A percentile compares a stretch with the other conserved stretches of the same genome.
These are phyloP conservation scores for Penicillium sp. DNA, from an alignment of 2,329 filamentous ascomycete genomes.

Conservation along the genomic window DNA sequence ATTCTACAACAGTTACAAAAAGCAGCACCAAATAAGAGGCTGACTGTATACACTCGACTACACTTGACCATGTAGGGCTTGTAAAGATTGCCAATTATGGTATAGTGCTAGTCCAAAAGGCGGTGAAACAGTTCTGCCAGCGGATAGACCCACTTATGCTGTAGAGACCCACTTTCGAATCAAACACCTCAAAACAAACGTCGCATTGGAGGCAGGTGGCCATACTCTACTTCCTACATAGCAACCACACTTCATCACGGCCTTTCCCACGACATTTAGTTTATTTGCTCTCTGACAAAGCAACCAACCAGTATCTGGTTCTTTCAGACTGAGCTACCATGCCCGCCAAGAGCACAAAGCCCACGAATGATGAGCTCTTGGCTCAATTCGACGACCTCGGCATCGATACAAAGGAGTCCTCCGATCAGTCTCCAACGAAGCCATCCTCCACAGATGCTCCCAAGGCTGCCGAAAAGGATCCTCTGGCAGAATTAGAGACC, in stretches of 20 bases:
- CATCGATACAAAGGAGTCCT: slow-evolving; percentile 24
- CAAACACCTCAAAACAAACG: no score
- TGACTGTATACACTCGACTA: no score
- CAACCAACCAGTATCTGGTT: background rate
- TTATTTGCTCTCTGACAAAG: background rate
- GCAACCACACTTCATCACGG: background rate
- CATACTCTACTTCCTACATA: no score
- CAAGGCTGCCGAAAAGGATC: slow-evolving; percentile 59
- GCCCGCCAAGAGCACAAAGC: slow-evolving; percentile 35
- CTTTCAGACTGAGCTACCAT: slow-evolving; percentile 18
- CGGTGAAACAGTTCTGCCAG: no score
- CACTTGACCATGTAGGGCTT: no score
- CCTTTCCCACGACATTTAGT: background rate
- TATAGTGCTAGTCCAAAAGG: no score
- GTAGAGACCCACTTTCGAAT: no score
- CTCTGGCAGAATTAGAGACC: slow-evolving; percentile 82
- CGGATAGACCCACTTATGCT: no score
- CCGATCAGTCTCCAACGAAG: slow-evolving; percentile 21
- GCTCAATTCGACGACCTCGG: slow-evolving; percentile 48
- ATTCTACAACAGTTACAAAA: no score
- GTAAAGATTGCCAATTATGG: no score
- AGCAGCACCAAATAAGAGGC: no score
- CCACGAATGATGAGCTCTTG: slow-evolving; percentile 48
- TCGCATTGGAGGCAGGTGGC: no score
- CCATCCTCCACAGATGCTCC: slow-evolving; percentile 18